A percentile compares a stretch with the other conserved stretches of the same genome.
These are phyloP conservation scores for Candolleomyces aberdarensis DNA, from an alignment of 768 basidiomycete species.

Conservation along the genomic window DNA sequence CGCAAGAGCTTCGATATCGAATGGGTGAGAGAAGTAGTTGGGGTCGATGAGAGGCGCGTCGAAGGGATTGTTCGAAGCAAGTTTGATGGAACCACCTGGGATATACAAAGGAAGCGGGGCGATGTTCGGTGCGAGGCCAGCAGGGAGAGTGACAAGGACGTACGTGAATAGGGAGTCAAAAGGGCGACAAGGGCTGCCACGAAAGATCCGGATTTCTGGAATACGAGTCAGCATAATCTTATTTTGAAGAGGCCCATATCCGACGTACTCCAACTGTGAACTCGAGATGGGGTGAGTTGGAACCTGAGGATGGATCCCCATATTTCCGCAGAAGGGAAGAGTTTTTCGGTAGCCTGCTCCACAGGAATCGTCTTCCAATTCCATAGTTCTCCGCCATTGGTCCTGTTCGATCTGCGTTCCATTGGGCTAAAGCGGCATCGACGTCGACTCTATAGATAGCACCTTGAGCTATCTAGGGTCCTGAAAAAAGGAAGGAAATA, in stretches of 20 bases:
- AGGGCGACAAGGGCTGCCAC: background rate
- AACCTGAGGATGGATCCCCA: slow-evolving; percentile 10
- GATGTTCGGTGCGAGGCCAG: background rate
- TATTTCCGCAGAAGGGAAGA: slow-evolving; percentile 4
- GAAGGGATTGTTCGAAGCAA: slow-evolving; percentile 21
- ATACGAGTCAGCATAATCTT: background rate
- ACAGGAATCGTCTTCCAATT: slow-evolving; percentile 4
- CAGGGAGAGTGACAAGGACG: background rate
- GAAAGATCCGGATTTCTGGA: background rate
- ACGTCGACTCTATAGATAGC: background rate
- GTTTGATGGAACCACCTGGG: slow-evolving; percentile 17
- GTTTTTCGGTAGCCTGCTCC: slow-evolving; percentile 6
- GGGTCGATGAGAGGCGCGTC: slow-evolving; percentile 15
- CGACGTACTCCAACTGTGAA: slow-evolving; percentile 16
- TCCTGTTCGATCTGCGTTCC: slow-evolving; percentile 8
- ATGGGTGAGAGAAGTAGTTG: slow-evolving; percentile 2
- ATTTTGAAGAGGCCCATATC: background rate
- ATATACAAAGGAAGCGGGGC: too few species aligned
- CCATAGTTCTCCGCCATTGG: background rate
- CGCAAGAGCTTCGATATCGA: slow-evolving; percentile 3
- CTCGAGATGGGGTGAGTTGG: slow-evolving; percentile 11
- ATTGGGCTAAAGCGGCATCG: background rate
- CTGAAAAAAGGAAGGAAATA: background rate
- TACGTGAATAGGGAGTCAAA: background rate
- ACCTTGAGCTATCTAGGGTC: background rate